Base-by-base conservation (phyloP, 345 rosid species). In the Alliaria petiolata region DNA sequence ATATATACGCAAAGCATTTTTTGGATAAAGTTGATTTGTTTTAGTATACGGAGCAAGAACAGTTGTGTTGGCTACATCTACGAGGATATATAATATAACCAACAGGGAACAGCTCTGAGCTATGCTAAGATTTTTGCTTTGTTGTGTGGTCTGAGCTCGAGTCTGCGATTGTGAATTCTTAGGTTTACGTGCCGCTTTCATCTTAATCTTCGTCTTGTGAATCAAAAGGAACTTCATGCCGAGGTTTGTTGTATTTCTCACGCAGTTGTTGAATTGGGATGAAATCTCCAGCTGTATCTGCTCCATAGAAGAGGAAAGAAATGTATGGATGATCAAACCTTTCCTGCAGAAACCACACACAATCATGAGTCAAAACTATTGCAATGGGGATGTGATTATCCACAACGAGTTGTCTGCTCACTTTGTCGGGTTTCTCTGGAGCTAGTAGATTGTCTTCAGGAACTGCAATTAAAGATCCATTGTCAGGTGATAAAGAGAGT, bases 181-280 rank as follows among this genome's bases (percentile, higher is more conserved):
- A 33, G 55, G 40, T 33, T 79, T 43, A 77, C 43, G 80, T 26
- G 52, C 55, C 66, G 17, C 74, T 59, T 30, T 75, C 75, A 54
- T 52, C 53, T 42, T 54, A 59, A 15, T 85, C 83, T 8, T 84
- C 88, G 7, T 84, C 90, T 56, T 83, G 72, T 44, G 87, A 86
- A 72, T 90, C 84, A 11, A 68, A 63, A 12, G 92, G 90, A 55
- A 84, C 79, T 81, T 91, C 97, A 73, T 89, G 86, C 30, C 95
- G 84, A 16, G 95, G 89, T 77, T 75, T 83, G 69, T 83, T 87
- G 72, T 85, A 86, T 72, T 85, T 91, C 55, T 93, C 98, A 3
- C 95, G 92, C 19, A 91, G 85, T 72, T 93, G 98, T 83, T 87
- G 87, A 80, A 89, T 83, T 4, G 97, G 96, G 77, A 93, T 89